Base-by-base conservation (phyloP, 2,329 filamentous ascomycete genomes). In the Aspergillus neoniger region DNA sequence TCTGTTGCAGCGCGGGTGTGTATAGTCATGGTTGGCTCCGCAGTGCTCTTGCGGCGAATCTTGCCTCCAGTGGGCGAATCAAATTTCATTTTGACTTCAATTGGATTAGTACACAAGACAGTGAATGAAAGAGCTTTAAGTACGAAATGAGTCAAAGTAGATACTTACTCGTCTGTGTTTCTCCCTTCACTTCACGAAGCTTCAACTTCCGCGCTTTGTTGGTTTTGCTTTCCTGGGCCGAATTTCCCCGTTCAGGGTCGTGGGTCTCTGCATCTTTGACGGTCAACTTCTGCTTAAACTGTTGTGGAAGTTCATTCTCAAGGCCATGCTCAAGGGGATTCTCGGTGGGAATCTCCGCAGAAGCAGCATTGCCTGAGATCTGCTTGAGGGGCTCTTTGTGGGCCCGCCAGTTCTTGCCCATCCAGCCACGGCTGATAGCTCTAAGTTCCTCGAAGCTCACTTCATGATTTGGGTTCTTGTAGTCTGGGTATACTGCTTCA, bases 21-120 rank as follows among this genome's bases (percentile, higher is more conserved):
- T 66, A 99, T 86, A 0, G 95, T 99, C 93, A 99, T 97, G 1
- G 95, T 99, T n/a, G 93, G 91, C 76, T 98, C 94, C 38, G 82
- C 79, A 10, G 83, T 83, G 55, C 88, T 88, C 74, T 90, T 95
- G 75, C 91, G 91, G 65, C 88, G 90, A 58, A 94, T 83, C 76
- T 96, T 98, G 4, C 87, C 88, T n/a, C 88, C 86, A 0, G 91
- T 91, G 0, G 93, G 94, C 2, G 94, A 97, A 70, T 95, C 91
- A 57, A 98, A 81, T 69, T 97, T 97, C 59, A 92, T 90, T 82
- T 96, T 95, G 76, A 98, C 92, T 95, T 67, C n/a, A 17, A 3
- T 14, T 28, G 36, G n/a, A 7, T 54, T 28, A 25, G 15, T 19
- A 23, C 55, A 21, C 57, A 57, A 14, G 63, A 51, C 17, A 28